Base-by-base conservation (phyloP, 805 yeast genomes). In the Candida sphagnicola region DNA sequence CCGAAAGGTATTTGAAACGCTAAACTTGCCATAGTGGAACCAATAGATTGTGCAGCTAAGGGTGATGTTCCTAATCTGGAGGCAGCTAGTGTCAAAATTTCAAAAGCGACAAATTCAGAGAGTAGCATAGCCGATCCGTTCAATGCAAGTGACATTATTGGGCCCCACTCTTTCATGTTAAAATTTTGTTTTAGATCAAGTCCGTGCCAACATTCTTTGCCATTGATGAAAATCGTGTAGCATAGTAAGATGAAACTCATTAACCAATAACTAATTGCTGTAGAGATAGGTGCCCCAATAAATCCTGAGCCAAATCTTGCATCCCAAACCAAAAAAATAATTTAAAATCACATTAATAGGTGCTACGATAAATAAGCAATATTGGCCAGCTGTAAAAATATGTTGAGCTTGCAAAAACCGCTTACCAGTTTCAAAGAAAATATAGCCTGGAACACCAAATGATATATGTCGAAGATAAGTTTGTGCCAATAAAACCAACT, bases 381-480 rank as follows among this genome's bases (percentile, higher is more conserved):
- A 77, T 5, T 95, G 84, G 8, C 90, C 82, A 4, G 95, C 95
- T 53, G 85, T 82, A 67, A 85, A 89, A 11, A 87, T 81, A 23
- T 87, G 86, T 58, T 88, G 96, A 0, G 95, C 86, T 63, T 87
- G 96, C 41, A 88, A 61, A 51, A 75, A 87, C 41, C 95, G 68
- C 60, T 89, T 88, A 18, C 87, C 80, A 31, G 87, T 76, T 61
- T 89, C 96, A 57, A 88, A 88, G 8, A 83, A 43, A 32, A 85
- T 70, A 49, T 80, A 77, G 0, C 89, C 95, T 1, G 96, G 96
- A 8, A 85, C 77, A 15, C 95, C 95, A 38, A 80, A 54, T 4
- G 79, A 61, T 3, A 77, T 70, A 43, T 77, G 67, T 4, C 85
- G 65, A 48, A 84, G 58, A 52, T 77, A 85, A n/a, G 58, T 49